Evolutionary conservation across 768 basidiomycete genomes (phyloP), one percentile per base, ranked within the genome.

Genomic region (Xerocomellus intermedius): DNA sequence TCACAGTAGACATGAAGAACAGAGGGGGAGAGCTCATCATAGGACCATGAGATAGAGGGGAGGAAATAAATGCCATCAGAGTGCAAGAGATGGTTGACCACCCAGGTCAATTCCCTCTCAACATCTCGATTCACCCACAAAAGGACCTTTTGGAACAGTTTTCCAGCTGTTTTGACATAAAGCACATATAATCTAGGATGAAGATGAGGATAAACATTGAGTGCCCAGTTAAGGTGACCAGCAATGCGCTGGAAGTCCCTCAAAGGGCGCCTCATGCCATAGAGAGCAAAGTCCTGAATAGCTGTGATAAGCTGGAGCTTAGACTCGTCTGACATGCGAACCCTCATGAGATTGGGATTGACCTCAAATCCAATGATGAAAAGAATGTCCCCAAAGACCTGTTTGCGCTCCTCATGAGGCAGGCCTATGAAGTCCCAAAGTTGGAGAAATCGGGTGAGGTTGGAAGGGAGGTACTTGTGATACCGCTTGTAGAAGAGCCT

Each of bases 341-440:
- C 30, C 1, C 3, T 24, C 24, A 24, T 24, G 24, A 24, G 24
- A 24, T 24, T 24, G 2, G 24, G 24, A 4, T 24, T 4, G 1
- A 45, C 30, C 3, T 59, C 58, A 39, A 77, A 75, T 0, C 42
- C 24, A 1, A 49, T 39, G 0, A 49, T 49, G 2, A 38, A 26
- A 0, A 49, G 5, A 1, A 30, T 28, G 1, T 10, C 5, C 0
- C 48, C 28, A 30, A 30, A 49, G 0, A 49, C 28, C 67, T 77
- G 73, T 42, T 76, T 77, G 0, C 4, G 13, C 4, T 65, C 51
- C 2, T 69, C 61, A 43, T 75, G 72, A 0, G 74, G 72, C 1
- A 72, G 24, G 0, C 66, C 61, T 8, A 73, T 30, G 0, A 42
- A n/a, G 32, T 77, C 73, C 67, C 69, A 74, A 0, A 75, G 60